Conservation (phyloP, 192 early-diverging fungal genomes). For the Umbelopsis vinacea region DNA sequence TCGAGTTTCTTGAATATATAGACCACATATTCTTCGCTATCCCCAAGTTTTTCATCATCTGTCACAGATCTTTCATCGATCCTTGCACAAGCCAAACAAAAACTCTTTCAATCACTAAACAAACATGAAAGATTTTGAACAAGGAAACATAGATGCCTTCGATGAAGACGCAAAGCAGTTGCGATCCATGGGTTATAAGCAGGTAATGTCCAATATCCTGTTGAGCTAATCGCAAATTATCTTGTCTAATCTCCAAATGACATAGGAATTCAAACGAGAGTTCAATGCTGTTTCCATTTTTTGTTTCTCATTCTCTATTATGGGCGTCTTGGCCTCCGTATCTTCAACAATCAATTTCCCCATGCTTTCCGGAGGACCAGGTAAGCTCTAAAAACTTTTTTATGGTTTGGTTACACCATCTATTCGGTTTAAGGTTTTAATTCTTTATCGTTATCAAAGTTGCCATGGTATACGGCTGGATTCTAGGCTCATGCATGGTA, state of each 20-base stretch:
- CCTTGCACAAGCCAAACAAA: background rate
- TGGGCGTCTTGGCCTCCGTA: constrained; percentile 9
- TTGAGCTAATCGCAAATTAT: background rate
- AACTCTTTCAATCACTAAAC: background rate
- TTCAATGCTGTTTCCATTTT: constrained; percentile 1
- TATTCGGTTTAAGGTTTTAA: background rate
- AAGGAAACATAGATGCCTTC: background rate
- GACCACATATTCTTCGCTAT: background rate
- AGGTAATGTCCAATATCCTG: background rate
- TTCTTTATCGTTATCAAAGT: background rate
- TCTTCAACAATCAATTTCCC: constrained; percentile 21
- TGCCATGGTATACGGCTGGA: constrained; percentile 48
- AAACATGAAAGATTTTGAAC: constrained; percentile 14
- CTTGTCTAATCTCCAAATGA: background rate
- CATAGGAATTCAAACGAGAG: constrained; percentile 15
- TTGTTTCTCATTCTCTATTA: constrained; percentile 16
- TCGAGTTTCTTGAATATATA: background rate
- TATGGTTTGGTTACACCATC: background rate
- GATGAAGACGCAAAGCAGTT: constrained; percentile 11
- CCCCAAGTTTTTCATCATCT: background rate
- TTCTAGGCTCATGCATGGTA: constrained; percentile 43
- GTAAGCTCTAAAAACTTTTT: background rate
- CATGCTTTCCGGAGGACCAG: constrained; percentile 12
- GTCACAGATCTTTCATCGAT: background rate
- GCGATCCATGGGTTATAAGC: background rate